Evolutionary conservation across 2,329 filamentous ascomycete species (phyloP).

Genomic region (Diaporthe capsici): DNA sequence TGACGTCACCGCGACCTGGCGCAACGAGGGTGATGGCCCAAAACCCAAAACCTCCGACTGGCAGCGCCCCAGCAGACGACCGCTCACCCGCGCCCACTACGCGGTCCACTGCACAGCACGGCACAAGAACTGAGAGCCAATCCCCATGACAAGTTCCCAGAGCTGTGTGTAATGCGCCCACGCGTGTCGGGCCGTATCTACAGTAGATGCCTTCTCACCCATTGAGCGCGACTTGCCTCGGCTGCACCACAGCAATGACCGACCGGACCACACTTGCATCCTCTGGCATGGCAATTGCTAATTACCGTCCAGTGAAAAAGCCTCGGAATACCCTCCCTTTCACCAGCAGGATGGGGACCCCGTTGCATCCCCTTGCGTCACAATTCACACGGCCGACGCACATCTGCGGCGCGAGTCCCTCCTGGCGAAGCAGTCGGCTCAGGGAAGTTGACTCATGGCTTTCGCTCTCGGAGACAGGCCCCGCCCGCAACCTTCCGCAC

Average conservation of each 20-base stretch:
- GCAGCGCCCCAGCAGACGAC: constrained; percentile 8
- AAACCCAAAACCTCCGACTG: constrained; percentile 16
- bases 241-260: background rate
- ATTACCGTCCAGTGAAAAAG: background rate
- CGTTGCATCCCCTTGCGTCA: constrained; percentile 18
- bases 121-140: background rate
- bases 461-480: constrained; percentile 17
- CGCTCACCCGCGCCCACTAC: background rate
- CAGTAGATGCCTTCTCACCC: background rate
- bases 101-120: background rate
- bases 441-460: constrained; percentile 31
- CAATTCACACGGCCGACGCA: constrained; percentile 21
- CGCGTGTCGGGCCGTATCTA: background rate
- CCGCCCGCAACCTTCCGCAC: constrained; percentile 33
- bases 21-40: background rate
- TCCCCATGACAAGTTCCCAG: background rate
- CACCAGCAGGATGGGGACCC: constrained; percentile 3
- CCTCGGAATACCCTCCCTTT: constrained; percentile 16
- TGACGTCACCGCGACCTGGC: constrained; percentile 8
- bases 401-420: constrained; percentile 24
- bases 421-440: constrained; percentile 23
- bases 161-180: background rate
- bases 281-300: background rate
- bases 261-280: background rate
- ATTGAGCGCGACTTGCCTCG: background rate